phyloP scores from a whole-genome alignment of 108 stramenopile genomes.

The Heterococcus sp. region DNA sequence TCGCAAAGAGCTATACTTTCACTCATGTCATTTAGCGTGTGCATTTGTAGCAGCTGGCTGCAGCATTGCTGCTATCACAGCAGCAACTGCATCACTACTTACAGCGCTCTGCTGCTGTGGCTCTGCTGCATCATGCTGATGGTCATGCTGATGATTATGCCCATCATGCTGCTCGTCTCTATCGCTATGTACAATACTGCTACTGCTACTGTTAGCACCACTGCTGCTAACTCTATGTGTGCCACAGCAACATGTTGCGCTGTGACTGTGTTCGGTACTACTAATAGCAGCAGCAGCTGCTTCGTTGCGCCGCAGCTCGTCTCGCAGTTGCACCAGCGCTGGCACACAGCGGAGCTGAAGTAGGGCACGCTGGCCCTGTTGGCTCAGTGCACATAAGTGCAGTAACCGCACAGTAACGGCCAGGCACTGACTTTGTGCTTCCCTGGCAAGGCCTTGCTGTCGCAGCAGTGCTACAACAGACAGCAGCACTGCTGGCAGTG shows the following conservation, averaged over 20 bases:
- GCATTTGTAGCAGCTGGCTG: too few relatives aligned
- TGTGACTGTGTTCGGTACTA: not conserved
- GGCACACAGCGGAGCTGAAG: not conserved
- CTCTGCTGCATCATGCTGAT: not conserved
- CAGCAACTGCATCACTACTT: not conserved
- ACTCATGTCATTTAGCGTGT: too few relatives aligned
- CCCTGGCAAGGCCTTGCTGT: not conserved
- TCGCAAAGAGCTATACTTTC: too few relatives aligned
- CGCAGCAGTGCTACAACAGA: not conserved
- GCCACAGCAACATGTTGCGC: not conserved
- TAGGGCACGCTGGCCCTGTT: not conserved
- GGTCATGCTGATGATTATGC: not conserved
- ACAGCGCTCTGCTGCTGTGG: not conserved
- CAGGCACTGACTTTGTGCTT: too few relatives aligned
- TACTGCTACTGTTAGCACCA: not conserved
- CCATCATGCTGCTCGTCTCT: not conserved
- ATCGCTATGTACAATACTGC: not conserved
- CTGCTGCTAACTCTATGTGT: not conserved
- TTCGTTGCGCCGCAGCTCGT: not conserved
- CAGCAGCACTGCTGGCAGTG: not conserved
- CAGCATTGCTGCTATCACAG: not conserved
- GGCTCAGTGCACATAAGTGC: not conserved
- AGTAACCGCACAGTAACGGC: not conserved
- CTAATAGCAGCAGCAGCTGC: not conserved
- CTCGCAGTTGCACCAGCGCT: not conserved